phyloP scores from a whole-genome alignment of 2,329 filamentous ascomycete species.

The Calonectria ilicicola region DNA sequence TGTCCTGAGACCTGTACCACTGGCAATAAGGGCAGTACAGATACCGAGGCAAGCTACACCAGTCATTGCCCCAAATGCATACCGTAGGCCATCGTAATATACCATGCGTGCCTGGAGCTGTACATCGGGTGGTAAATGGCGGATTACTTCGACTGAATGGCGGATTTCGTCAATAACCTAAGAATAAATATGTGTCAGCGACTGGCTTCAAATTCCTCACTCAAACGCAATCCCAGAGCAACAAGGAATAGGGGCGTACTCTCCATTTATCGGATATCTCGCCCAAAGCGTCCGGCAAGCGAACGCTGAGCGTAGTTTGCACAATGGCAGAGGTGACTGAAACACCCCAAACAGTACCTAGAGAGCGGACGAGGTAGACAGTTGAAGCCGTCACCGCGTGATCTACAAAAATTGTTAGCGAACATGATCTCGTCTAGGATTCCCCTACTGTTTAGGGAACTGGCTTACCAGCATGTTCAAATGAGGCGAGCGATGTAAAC shows the following conservation, averaged over 20 bases:
- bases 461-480: constrained; percentile 68
- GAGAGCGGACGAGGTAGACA: constrained; percentile 72
- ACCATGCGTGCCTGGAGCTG: constrained; percentile 68
- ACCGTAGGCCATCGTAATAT: constrained; percentile 69
- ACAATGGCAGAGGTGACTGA: constrained; percentile 72
- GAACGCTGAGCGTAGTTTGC: constrained; percentile 69
- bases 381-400: constrained; percentile 73
- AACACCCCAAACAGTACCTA: constrained; percentile 74
- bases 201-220: constrained; percentile 21
- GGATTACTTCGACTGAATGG: constrained; percentile 69
- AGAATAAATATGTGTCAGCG: constrained; percentile 23
- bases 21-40: constrained; percentile 46
- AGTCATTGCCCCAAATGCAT: constrained; percentile 68
- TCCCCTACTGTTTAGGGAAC: background rate
- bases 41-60: constrained; percentile 61
- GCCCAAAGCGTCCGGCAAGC: constrained; percentile 64
- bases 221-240: background rate
- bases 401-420: constrained; percentile 52
- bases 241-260: constrained; percentile 56
- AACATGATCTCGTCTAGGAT: too few relatives aligned
- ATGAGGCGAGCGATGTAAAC: constrained; percentile 72
- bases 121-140: constrained; percentile 65
- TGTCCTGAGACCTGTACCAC: constrained; percentile 45
- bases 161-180: constrained; percentile 72
- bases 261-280: constrained; percentile 68